Percentiles rank a stretch among this genome's conserved stretches.
Evolutionary conservation across 139 green algal species (phyloP).

Genomic region (Chlorokybus atmophyticus): DNA sequence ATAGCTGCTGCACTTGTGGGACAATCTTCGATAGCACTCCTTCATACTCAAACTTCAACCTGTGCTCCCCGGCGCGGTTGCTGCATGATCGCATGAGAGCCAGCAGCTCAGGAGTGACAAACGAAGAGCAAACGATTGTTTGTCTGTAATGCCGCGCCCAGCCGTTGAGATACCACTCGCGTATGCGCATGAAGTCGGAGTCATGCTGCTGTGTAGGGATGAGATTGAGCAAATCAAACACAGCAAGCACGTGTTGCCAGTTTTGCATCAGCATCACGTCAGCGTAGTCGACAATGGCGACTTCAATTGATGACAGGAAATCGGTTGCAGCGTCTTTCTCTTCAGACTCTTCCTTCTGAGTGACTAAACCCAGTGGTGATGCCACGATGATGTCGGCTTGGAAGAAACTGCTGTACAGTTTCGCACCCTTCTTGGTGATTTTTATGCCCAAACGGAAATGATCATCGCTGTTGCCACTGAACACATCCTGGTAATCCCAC

Average conservation of each 20-base stretch:
- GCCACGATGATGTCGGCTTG: constrained; percentile 83
- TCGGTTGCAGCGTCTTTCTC: constrained; percentile 42
- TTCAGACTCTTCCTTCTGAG: too few species aligned
- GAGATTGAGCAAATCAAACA: constrained; percentile 64
- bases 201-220: constrained; percentile 68
- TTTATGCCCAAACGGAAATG: constrained; percentile 90
- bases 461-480: constrained; percentile 84
- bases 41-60: constrained; percentile 15
- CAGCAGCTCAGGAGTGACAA: constrained; percentile 25
- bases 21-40: constrained; percentile 63
- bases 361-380: constrained; percentile 77
- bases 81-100: neutral
- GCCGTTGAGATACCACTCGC: constrained; percentile 46
- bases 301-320: constrained; percentile 83
- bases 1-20: constrained; percentile 55
- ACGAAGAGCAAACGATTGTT: constrained; percentile 69
- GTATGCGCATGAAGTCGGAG: constrained; percentile 86
- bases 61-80: too few species aligned
- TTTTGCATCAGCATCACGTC: constrained; percentile 82
- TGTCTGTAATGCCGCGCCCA: constrained; percentile 54
- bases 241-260: constrained; percentile 32
- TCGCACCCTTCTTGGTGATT: constrained; percentile 55
- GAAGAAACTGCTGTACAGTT: constrained; percentile 73
- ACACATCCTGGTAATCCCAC: constrained; percentile 62
- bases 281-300: constrained; percentile 56